These are phyloP conservation scores for Thraustochytrium striatum DNA, from an alignment of 352 stramenopile genomes.

Conservation along the genomic window DNA sequence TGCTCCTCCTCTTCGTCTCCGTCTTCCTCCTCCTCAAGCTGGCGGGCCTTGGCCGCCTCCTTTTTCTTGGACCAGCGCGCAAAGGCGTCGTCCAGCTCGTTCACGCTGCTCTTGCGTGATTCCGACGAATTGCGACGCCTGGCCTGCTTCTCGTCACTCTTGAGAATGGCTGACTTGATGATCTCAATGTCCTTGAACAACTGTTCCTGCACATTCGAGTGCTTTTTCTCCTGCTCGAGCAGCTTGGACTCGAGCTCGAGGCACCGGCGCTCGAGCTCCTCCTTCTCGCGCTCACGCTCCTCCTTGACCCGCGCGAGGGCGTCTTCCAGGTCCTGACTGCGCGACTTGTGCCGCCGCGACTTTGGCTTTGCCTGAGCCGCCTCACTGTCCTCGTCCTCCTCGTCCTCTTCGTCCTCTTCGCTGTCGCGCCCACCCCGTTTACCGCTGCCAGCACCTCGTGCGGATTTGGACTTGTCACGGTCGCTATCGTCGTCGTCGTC, in stretches of 20 bases:
- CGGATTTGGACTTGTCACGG: background rate
- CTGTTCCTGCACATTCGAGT: background rate
- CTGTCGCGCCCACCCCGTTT: background rate
- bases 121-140: background rate
- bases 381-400: background rate
- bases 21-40: background rate
- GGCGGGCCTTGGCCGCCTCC: too few relatives aligned
- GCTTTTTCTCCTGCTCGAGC: background rate
- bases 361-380: background rate
- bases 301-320: background rate
- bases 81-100: background rate
- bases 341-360: background rate
- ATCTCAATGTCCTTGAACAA: slow-evolving; percentile 21
- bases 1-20: slow-evolving; percentile 7
- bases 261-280: slow-evolving; percentile 16
- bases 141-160: background rate
- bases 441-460: background rate
- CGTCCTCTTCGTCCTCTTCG: background rate
- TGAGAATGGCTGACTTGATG: background rate
- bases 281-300: background rate
- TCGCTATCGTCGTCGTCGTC: background rate
- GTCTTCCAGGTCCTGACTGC: background rate
- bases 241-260: slow-evolving; percentile 10
- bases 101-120: background rate
- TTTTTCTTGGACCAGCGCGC: too few relatives aligned